Conservation (phyloP, 192 early-diverging fungal genomes). For the Neocallimastix lanati region DNA sequence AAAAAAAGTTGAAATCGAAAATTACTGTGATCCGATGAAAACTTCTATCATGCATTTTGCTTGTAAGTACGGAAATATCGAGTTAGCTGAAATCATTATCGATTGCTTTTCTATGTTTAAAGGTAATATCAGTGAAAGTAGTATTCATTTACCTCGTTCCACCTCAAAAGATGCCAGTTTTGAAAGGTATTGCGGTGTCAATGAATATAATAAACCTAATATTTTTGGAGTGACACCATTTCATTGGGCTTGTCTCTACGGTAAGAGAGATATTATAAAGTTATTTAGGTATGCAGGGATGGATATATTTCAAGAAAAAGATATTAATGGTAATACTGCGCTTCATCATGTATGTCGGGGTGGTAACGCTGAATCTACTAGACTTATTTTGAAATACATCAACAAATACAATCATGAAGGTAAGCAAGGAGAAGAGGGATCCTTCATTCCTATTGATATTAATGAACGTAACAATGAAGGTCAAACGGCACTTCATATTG, state of each 20-base stretch:
- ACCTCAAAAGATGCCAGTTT: not conserved
- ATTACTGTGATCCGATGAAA: not conserved
- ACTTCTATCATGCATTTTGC: not conserved
- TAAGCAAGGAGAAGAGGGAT: not conserved
- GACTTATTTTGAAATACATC: not conserved
- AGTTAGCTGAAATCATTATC: not conserved
- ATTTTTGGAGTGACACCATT: not conserved
- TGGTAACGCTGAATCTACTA: not conserved
- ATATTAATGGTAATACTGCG: not conserved
- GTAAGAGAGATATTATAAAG: not conserved
- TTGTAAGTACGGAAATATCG: not conserved
- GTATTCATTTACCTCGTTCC: not conserved
- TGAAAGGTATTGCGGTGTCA: not conserved
- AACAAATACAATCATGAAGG: not conserved
- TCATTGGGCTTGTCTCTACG: not conserved
- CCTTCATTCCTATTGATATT: not conserved
- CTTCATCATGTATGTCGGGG: not conserved
- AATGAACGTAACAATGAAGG: not conserved
- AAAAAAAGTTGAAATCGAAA: not conserved
- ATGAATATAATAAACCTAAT: not conserved
- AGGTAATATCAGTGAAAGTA: not conserved
- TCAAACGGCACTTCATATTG: not conserved
- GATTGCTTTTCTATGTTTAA: not conserved
- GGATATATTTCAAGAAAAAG: not conserved
- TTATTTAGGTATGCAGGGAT: not conserved